Conservation (phyloP, 352 stramenopile species). For the Globisporangium okanoganense region DNA sequence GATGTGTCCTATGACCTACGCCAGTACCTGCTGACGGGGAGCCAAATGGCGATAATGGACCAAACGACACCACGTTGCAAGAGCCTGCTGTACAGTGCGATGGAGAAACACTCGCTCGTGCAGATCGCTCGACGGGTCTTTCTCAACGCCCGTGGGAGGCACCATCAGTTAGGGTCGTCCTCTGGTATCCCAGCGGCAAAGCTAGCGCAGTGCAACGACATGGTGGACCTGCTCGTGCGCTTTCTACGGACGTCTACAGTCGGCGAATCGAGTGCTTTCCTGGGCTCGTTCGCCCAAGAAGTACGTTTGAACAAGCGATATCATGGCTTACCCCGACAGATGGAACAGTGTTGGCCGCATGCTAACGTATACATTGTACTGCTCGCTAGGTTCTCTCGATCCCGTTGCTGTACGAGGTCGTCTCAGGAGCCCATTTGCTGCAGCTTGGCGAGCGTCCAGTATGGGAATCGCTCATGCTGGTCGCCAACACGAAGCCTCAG, state of each 20-base stretch:
- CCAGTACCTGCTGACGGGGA: constrained; percentile 26
- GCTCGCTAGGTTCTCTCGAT: constrained; percentile 55
- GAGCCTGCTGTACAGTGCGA: constrained; percentile 20
- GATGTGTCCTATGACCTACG: constrained; percentile 22
- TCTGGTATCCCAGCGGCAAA: not conserved
- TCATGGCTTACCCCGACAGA: no score
- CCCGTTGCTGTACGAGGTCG: constrained; percentile 33
- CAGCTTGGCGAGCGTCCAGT: constrained; percentile 22
- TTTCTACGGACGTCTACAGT: not conserved
- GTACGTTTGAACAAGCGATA: not conserved
- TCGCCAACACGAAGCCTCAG: constrained; percentile 21
- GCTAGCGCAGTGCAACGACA: not conserved
- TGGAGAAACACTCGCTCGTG: constrained; percentile 24
- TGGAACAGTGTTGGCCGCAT: no score
- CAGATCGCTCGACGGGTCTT: constrained; percentile 25
- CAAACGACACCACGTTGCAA: constrained; percentile 2
- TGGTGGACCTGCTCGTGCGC: constrained; percentile 5
- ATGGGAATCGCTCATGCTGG: constrained; percentile 28
- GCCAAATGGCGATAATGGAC: constrained; percentile 15
- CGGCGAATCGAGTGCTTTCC: not conserved
- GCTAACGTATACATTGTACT: no score
- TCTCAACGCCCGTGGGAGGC: constrained; percentile 17
- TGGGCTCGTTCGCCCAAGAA: not conserved
- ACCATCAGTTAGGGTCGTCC: constrained; percentile 11
- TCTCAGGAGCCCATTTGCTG: constrained; percentile 18